Evolutionary conservation across 2,329 filamentous ascomycete genomes (phyloP).

Genomic region (Diaporthe sp.): DNA sequence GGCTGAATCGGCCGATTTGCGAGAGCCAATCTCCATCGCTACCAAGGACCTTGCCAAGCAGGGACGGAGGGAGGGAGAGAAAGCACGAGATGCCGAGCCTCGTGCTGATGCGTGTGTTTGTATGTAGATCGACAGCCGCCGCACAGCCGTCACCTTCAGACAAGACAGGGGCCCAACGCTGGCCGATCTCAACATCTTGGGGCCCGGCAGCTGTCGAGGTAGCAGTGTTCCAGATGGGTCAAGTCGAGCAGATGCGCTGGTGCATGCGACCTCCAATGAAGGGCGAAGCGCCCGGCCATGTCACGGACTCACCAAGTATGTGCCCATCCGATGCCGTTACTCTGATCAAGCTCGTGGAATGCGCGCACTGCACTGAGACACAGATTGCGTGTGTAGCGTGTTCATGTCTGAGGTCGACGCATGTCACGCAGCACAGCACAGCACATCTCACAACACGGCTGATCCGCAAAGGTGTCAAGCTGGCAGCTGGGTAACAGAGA

Average conservation of each 20-base stretch:
- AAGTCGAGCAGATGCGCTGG: slow-evolving; percentile 26
- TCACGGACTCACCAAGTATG: slow-evolving; percentile 4
- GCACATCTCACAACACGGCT: slow-evolving; percentile 28
- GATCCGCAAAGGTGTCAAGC: slow-evolving; percentile 36
- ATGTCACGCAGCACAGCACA: slow-evolving; percentile 30
- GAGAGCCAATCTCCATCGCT: slow-evolving; percentile 35
- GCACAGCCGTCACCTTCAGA: slow-evolving; percentile 34
- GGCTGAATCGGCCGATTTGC: slow-evolving; percentile 32
- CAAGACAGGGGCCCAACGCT: slow-evolving; percentile 22
- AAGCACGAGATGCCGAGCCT: slow-evolving; percentile 34
- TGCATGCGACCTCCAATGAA: slow-evolving; percentile 5
- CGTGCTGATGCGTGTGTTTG: slow-evolving; percentile 17
- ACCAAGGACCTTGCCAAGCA: slow-evolving; percentile 19
- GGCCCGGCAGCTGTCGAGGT: slow-evolving; percentile 25
- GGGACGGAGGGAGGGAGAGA: slow-evolving; percentile 9
- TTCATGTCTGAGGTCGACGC: slow-evolving; percentile 35
- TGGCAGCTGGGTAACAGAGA: slow-evolving; percentile 25
- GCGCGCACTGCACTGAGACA: slow-evolving; percentile 38
- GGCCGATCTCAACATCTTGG: background rate
- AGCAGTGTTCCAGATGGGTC: slow-evolving; percentile 1
- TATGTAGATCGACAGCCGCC: slow-evolving; percentile 27
- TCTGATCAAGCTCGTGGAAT: slow-evolving; percentile 39
- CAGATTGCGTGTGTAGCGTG: slow-evolving; percentile 34
- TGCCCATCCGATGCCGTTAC: slow-evolving; percentile 40
- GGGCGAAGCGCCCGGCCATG: background rate